A percentile compares a stretch with the other conserved stretches of the same genome.
Evolutionary conservation across 495 filamentous ascomycete genomes (phyloP).

Genomic region (Cercophora samala): DNA sequence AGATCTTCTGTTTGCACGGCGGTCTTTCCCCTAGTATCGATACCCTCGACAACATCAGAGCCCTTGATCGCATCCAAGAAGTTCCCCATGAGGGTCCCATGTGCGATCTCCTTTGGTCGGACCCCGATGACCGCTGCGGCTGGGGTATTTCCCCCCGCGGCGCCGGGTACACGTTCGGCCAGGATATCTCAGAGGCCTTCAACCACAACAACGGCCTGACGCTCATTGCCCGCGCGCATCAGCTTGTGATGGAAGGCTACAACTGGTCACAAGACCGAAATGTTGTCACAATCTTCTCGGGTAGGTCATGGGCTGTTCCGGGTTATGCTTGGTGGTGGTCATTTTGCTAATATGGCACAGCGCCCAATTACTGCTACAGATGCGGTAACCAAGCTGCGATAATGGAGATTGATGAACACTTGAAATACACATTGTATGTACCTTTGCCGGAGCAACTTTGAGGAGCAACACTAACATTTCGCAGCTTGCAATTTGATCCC

Average conservation of each 20-base stretch:
- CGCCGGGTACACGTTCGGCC: constrained; percentile 97
- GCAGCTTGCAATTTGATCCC: constrained; percentile 97
- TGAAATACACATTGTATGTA: constrained; percentile 99
- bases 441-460: neutral
- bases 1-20: constrained; percentile 99
- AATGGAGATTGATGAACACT: constrained; percentile 99
- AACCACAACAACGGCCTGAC: constrained; percentile 99
- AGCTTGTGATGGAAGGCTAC: constrained; percentile 97
- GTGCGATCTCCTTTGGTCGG: constrained; percentile 97
- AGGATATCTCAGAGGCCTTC: constrained; percentile 99
- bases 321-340: neutral
- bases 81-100: constrained; percentile 98
- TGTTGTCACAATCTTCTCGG: constrained; percentile 98
- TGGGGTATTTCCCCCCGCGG: constrained; percentile 98
- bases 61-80: constrained; percentile 94
- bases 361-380: constrained; percentile 96
- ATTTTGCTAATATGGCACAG: constrained; percentile 44
- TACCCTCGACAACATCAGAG: constrained; percentile 95
- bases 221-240: constrained; percentile 88
- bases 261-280: constrained; percentile 98
- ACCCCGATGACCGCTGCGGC: constrained; percentile 96
- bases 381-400: constrained; percentile 99
- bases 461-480: constrained; percentile 9
- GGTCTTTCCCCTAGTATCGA: constrained; percentile 95
- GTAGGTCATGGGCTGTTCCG: constrained; percentile 45